A percentile compares a stretch with the other conserved stretches of the same genome.
Conservation (phyloP, 2,329 filamentous ascomycete genomes). For the Cladosporium sp. region DNA sequence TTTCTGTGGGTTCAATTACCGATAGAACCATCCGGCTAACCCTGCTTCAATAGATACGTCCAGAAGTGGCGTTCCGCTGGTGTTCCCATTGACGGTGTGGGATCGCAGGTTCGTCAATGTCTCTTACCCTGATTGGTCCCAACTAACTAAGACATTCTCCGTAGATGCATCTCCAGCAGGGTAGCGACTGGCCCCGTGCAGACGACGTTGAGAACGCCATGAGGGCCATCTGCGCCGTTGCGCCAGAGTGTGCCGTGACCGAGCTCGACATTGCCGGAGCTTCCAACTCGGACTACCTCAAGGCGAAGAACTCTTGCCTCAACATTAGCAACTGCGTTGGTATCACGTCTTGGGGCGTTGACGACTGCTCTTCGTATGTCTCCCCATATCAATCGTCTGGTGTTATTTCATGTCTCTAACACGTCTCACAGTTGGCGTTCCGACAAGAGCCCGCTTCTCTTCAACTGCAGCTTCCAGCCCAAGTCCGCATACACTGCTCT, state of each 20-base stretch:
- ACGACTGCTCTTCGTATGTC: constrained; percentile 2
- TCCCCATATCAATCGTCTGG: background rate
- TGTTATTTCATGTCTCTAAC: background rate
- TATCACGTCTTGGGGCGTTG: constrained; percentile 43
- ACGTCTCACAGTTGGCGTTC: constrained; percentile 37
- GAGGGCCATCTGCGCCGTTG: constrained; percentile 47
- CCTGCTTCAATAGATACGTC: constrained; percentile 41
- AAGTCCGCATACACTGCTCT: constrained; percentile 38
- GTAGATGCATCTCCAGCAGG: constrained; percentile 44
- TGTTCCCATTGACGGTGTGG: constrained; percentile 61
- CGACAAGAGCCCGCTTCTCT: constrained; percentile 36
- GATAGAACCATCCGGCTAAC: too few species aligned
- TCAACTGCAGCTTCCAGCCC: constrained; percentile 36
- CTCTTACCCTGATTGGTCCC: background rate
- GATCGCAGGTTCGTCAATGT: constrained; percentile 43
- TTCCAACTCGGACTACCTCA: constrained; percentile 53
- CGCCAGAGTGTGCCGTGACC: constrained; percentile 57
- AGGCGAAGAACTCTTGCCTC: constrained; percentile 52
- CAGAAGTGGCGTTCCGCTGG: constrained; percentile 59
- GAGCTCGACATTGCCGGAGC: constrained; percentile 63
- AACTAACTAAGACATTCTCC: constrained; percentile 11
- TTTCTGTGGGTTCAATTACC: too few species aligned
- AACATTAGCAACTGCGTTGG: constrained; percentile 57
- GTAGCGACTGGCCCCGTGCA: constrained; percentile 32
- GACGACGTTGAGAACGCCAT: constrained; percentile 47